Base-by-base conservation (phyloP, 2,329 filamentous ascomycete genomes). In the Huntiella savannae region DNA sequence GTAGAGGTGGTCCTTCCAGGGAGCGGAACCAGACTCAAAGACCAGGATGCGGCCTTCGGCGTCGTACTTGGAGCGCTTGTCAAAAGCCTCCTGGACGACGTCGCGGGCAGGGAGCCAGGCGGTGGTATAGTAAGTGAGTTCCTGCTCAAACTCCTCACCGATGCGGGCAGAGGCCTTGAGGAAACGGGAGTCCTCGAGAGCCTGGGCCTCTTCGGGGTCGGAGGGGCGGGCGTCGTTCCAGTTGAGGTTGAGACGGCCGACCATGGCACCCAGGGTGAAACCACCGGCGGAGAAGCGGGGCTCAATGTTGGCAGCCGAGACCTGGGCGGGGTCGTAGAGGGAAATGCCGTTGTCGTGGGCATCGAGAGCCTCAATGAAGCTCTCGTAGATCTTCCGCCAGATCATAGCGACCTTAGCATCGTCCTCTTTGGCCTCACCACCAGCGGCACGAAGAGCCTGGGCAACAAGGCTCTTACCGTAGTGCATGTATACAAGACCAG, bases 1-100 rank as follows among this genome's bases (percentile, higher is more conserved):
- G 65, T 94, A 96, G 13, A 98, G 71, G 61, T 98, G 91, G 57
- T 96, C 88, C 61, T 93, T 91, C 91, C 91, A 96, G 2, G 88
- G 88, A 50, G 88, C 82, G 49, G 81, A 77, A 58, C 82, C 77
- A 33, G 68, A 68, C 52, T 81, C 73, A 48, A 98, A 71, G 19
- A 95, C 79, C 56, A 96, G 69, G 50, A 96, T 75, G 52, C 84
- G 77, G 48, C 87, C 87, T 53, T 78, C 66, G 7, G 77, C 57
- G 59, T 94, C 82, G 57, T 76, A 73, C 53, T 80, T 67, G 22
- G 63, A 58, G 47, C 88, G 77, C 52, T 71, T 70, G 33, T 69
- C 66, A 59, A 91, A 94, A 7, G 88, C 86, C 37, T 73, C 64
- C 53, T 77, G 73, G 41, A 96, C 86, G 46, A 85, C 70, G 33